Conservation (phyloP, 768 basidiomycete genomes). For the Amanita pallidorosea region DNA sequence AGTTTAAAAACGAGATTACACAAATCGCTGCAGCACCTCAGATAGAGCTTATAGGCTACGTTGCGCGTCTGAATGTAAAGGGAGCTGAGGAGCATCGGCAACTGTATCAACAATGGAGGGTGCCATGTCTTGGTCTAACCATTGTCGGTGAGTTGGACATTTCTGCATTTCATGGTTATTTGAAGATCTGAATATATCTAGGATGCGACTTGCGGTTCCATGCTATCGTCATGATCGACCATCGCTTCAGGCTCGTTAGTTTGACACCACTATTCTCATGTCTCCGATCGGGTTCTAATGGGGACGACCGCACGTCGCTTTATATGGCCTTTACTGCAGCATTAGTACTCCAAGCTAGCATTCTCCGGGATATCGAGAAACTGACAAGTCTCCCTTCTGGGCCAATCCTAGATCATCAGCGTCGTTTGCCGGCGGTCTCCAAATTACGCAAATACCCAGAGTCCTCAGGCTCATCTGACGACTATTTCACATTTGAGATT, state of each 20-base stretch:
- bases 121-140: no score
- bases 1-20: not conserved
- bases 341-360: constrained; percentile 6
- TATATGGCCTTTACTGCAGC: constrained; percentile 10
- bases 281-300: constrained; percentile 9
- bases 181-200: no score
- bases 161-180: no score
- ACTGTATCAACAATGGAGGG: constrained; percentile 6
- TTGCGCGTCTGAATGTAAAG: constrained; percentile 6
- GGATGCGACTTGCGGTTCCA: no score
- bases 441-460: constrained; percentile 7
- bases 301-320: constrained; percentile 8
- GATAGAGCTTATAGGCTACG: not conserved
- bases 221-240: no score
- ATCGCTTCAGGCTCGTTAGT: no score
- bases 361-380: constrained; percentile 5
- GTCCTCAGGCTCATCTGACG: not conserved
- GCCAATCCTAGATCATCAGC: not conserved
- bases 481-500: constrained; percentile 7
- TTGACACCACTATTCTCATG: constrained; percentile 1
- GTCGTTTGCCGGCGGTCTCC: constrained; percentile 7
- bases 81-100: not conserved
- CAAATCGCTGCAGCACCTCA: not conserved
- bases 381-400: not conserved
- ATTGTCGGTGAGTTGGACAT: no score